phyloP scores from a whole-genome alignment of 2,329 filamentous ascomycete genomes.

The Westerdykella ornata region DNA sequence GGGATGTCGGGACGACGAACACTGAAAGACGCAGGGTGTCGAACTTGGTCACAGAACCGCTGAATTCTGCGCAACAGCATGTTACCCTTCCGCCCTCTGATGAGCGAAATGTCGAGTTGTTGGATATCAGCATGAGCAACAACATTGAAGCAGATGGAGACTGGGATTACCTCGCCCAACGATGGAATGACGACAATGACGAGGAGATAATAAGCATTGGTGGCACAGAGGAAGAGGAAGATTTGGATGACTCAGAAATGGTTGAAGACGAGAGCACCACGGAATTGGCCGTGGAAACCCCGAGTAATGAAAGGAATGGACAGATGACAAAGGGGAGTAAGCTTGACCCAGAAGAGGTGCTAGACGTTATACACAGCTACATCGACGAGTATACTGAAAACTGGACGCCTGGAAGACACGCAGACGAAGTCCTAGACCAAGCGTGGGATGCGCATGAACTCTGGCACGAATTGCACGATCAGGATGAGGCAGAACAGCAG shows the following conservation, averaged over 20 bases:
- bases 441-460: constrained; percentile 12
- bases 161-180: constrained; percentile 37
- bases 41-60: no score
- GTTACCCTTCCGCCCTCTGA: no score
- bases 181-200: constrained; percentile 39
- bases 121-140: no score
- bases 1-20: no score
- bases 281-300: constrained; percentile 1
- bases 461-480: constrained; percentile 18
- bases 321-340: constrained; percentile 3
- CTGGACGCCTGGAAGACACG: constrained; percentile 17
- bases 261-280: constrained; percentile 7
- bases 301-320: neutral
- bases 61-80: no score
- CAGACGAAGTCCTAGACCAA: constrained; percentile 2
- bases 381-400: constrained; percentile 14
- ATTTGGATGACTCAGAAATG: constrained; percentile 7
- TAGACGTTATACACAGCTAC: constrained; percentile 23
- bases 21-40: no score
- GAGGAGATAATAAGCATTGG: constrained; percentile 46
- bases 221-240: no score
- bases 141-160: neutral
- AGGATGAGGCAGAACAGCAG: constrained; percentile 5
- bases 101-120: no score
- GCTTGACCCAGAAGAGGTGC: constrained; percentile 10